These are phyloP conservation scores for Pseudocercospora musae DNA, from an alignment of 2,329 filamentous ascomycete species.

Conservation along the genomic window DNA sequence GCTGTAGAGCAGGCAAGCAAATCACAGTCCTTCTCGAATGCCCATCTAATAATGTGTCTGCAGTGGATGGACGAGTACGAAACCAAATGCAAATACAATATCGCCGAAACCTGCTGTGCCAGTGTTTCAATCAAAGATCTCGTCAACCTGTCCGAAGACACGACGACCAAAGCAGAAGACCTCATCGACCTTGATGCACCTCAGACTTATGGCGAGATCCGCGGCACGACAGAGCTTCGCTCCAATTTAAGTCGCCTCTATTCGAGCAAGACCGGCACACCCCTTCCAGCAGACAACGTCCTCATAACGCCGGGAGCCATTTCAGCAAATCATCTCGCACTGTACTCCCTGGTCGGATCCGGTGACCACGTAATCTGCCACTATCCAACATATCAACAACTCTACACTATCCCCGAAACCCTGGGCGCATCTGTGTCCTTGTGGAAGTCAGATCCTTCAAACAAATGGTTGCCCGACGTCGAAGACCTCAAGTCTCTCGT, in stretches of 20 bases:
- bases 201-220: conserved; percentile 71
- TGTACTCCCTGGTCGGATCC: conserved; percentile 68
- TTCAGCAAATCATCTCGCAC: conserved; percentile 74
- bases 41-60: conserved; percentile 5
- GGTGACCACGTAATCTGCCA: conserved; percentile 84
- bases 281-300: conserved; percentile 59
- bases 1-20: conserved; percentile 66
- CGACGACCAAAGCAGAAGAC: conserved; percentile 38
- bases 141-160: conserved; percentile 56
- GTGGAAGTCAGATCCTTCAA: conserved; percentile 66
- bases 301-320: conserved; percentile 79
- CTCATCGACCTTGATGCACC: conserved; percentile 54
- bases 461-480: conserved; percentile 65
- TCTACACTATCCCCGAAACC: conserved; percentile 71
- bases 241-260: conserved; percentile 64
- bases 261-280: conserved; percentile 51
- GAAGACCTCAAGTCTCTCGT: conserved; percentile 64
- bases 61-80: conserved; percentile 59
- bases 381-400: conserved; percentile 81
- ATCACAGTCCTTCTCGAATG: neutral
- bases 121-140: conserved; percentile 71
- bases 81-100: conserved; percentile 58
- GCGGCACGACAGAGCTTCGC: conserved; percentile 63
- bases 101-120: conserved; percentile 75
- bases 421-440: conserved; percentile 74